A percentile compares a stretch with the other conserved stretches of the same genome.
phyloP scores from a whole-genome alignment of 1,284 basidiomycete genomes.

The Cutaneotrichosporon sp. region DNA sequence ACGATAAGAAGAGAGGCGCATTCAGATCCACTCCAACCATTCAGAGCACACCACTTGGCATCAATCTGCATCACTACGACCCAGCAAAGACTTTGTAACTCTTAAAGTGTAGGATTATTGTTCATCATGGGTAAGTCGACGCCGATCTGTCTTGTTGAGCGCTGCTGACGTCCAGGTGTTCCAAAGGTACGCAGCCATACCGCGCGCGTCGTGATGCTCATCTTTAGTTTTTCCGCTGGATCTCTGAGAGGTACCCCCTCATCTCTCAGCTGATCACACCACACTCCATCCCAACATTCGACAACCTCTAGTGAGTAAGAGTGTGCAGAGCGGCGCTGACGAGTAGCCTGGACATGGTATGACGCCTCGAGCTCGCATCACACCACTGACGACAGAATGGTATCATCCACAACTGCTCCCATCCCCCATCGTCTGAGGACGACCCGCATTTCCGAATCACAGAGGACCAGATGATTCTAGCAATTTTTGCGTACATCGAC shows the following conservation, averaged over 20 bases:
- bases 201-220: not conserved
- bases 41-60: not conserved
- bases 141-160: not conserved
- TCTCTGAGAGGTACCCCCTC: conserved; percentile 88
- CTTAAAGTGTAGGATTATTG: conserved; percentile 6
- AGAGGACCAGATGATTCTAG: conserved; percentile 95
- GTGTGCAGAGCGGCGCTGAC: not conserved
- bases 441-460: conserved; percentile 92
- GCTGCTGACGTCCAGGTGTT: conserved; percentile 27
- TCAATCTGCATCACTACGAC: not conserved
- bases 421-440: conserved; percentile 57
- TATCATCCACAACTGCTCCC: conserved; percentile 92
- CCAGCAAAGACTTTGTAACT: not conserved
- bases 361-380: not conserved
- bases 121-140: conserved; percentile 27
- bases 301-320: conserved; percentile 47
- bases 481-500: conserved; percentile 95
- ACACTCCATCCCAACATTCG: conserved; percentile 57
- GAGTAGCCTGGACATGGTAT: conserved; percentile 36
- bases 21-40: not conserved
- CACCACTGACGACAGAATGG: conserved; percentile 66
- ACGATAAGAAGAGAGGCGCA: no score
- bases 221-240: conserved; percentile 55
- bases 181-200: conserved; percentile 26
- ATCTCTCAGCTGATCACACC: conserved; percentile 98